Evolutionary conservation across 768 basidiomycete species (phyloP), one percentile per base, ranked within the genome.

Genomic region (Sutorius australiensis): DNA sequence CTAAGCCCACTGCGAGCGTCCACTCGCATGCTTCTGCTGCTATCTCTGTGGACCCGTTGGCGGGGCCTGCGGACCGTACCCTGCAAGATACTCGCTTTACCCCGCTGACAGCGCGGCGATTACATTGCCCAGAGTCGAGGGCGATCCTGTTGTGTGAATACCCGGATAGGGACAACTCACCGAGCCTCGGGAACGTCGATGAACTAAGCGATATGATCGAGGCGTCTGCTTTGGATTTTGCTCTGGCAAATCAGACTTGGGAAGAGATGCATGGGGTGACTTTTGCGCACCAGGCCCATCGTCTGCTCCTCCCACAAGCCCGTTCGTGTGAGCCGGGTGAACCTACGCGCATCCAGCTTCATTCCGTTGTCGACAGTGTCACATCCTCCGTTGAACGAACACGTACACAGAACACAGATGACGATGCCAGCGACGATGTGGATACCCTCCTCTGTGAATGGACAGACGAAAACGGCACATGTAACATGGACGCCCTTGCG

Each of bases 401-500:
- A 4, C 21, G 34, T 2, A 5, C 17, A 27, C 54, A 31, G 12
- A 46, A 34, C 30, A 40, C 11, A 1, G 53, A 60, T 0, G 50
- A 46, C 13, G 51, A 58, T n/a, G 8, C 17, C n/a, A 9, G 43
- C 14, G 51, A 64, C 6, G 59, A 57, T 7, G 48, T 13, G 2
- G 19, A 28, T 19, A 40, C 45, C 8, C 41, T 47, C 16, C 31
- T 45, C 19, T 68, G 64, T 9, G 55, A 67, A 37, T 66, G 65
- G 65, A 61, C 50, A 8, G 59, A 64, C 39, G 42, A 61, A 34
- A 44, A 34, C 14, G 59, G 61, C 1, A 51, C 11, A 6, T 66
- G 67, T 24, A 58, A 64, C 44, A 66, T 61, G 59, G 17, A 42
- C 30, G 43, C 65, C 16, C 27, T 47, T 24, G 55, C 50, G 3